Conservation (phyloP, 768 basidiomycete genomes). For the Rhodotorula babjevae region DNA sequence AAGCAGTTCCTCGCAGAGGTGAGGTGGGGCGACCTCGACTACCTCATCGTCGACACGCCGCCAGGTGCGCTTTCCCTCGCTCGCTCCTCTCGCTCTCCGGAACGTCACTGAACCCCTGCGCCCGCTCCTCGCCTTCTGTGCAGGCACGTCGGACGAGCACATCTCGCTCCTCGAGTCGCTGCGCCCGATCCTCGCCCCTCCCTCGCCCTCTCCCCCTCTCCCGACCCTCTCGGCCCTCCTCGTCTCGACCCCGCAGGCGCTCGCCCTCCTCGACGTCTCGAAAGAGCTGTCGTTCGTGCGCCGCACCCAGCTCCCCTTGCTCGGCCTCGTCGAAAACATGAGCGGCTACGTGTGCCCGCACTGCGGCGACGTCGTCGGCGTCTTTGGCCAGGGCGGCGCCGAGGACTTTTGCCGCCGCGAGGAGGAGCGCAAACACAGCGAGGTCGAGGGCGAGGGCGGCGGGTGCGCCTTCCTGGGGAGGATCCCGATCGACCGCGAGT, state of each 20-base stretch:
- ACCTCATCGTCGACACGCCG: conserved; percentile 88
- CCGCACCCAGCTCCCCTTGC: conserved; percentile 73
- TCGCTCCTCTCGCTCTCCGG: neutral
- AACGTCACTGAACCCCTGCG: neutral
- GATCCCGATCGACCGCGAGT: conserved; percentile 85
- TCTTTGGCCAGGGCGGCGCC: conserved; percentile 91
- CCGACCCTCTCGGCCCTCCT: conserved; percentile 73
- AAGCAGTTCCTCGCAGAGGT: conserved; percentile 90
- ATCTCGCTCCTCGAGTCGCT: conserved; percentile 90
- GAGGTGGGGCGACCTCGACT: conserved; percentile 90
- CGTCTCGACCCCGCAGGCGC: conserved; percentile 95
- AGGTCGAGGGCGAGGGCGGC: conserved; percentile 59
- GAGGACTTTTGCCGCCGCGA: conserved; percentile 53
- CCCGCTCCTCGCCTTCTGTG: neutral
- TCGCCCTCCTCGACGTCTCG: conserved; percentile 88
- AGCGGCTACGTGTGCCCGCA: conserved; percentile 96
- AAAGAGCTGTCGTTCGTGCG: conserved; percentile 95
- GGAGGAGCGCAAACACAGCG: conserved; percentile 50
- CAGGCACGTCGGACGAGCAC: conserved; percentile 98
- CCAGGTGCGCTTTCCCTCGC: conserved; percentile 67
- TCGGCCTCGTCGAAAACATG: conserved; percentile 97
- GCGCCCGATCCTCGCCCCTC: conserved; percentile 62
- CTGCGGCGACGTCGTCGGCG: conserved; percentile 88
- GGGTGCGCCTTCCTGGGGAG: conserved; percentile 71
- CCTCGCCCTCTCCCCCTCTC: conserved; percentile 25